Evolutionary conservation across 805 yeast genomes (phyloP), one percentile per base, ranked within the genome.

Genomic region (Yarrowia sp.): DNA sequence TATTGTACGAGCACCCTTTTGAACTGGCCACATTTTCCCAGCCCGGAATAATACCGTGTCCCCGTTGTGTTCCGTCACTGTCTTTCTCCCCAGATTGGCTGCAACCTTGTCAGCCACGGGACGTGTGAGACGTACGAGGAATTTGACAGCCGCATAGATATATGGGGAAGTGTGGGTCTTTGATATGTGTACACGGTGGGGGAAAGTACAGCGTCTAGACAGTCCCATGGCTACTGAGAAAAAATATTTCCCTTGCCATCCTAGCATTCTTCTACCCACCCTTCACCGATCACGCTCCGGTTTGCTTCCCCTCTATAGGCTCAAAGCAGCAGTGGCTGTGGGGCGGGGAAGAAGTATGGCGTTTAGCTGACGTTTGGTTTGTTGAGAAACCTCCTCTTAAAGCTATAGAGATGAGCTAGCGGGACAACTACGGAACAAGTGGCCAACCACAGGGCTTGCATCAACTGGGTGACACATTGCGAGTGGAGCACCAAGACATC

Each of bases 81-180:
- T 1, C n/a, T n/a, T 42, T 36, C 36, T 34, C 38, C 43, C 58
- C 43, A 52, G 43, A 9, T 52, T 36, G 58, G 34, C 20, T 7
- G 24, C 43, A 52, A 52, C 58, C 58, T 52, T 52, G 58, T 52
- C 30, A 13, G 43, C 43, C 43, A 4, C 4, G n/a, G 38, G 58
- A 34, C 58, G 33, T 52, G 20, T 36, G 33, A 52, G 43, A 52
- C 9, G 58, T 52, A 52, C n/a, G n/a, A n/a, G 14, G 43, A 10
- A 19, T 36, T 52, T 17, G 42, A 7, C 58, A 52, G 58, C 58
- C 58, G 58, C 58, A 52, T n/a, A 13, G 38, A 12, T 30, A 50
- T 34, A 36, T 50, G 56, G 56, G 56, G 56, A 34, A 50, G 33
- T 17, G 30, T 17, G 13, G 36, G 17, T 7, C 7, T 17, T 13